Conservation (phyloP, 352 stramenopile species). For the Blastocystis sp. region DNA sequence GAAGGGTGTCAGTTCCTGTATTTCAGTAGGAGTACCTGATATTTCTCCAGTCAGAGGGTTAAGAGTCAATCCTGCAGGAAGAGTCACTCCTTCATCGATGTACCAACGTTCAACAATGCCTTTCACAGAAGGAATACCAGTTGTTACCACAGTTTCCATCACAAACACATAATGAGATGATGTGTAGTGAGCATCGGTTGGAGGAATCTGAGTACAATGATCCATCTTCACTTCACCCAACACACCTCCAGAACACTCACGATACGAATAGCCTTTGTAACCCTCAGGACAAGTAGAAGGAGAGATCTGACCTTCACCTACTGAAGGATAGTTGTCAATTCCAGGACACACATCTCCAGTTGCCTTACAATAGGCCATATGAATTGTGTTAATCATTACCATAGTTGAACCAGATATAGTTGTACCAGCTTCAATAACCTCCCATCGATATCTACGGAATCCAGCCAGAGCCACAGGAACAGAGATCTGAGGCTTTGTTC, state of each 20-base stretch:
- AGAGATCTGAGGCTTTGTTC: too few relatives aligned
- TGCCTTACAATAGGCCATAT: background rate
- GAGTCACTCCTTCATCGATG: background rate
- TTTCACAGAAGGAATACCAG: background rate
- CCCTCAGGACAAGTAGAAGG: background rate
- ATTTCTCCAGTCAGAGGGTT: slow-evolving; percentile 26
- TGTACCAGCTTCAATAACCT: too few relatives aligned
- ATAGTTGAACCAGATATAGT: too few relatives aligned
- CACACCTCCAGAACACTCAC: too few relatives aligned
- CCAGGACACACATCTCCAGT: background rate
- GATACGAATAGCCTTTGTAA: background rate
- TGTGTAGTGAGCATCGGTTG: background rate
- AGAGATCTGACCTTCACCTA: too few relatives aligned
- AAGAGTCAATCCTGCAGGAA: background rate
- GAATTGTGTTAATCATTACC: background rate
- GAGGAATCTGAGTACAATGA: background rate
- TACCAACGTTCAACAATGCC: background rate
- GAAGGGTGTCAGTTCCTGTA: background rate
- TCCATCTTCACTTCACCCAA: too few relatives aligned
- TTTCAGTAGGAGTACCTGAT: background rate
- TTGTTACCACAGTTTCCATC: background rate
- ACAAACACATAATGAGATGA: background rate
- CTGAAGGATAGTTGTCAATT: too few relatives aligned
- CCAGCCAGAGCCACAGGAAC: too few relatives aligned
- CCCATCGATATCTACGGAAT: too few relatives aligned